Base-by-base conservation (phyloP, 768 basidiomycete species). In the Lactifluus piperatus region DNA sequence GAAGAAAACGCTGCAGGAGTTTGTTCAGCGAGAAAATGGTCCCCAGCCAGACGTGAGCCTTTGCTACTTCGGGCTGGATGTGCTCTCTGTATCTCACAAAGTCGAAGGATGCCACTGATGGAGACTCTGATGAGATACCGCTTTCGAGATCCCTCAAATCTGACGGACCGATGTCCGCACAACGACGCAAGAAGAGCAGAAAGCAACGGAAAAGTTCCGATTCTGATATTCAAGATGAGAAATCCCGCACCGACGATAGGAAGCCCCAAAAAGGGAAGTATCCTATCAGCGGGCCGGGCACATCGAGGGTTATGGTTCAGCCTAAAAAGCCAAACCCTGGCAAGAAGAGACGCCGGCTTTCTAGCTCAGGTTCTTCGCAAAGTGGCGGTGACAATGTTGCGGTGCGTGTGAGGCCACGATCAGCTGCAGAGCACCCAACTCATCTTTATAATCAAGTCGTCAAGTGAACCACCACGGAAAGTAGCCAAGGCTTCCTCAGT, bases 1-100 rank as follows among this genome's bases (percentile, higher is more conserved):
- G 56, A 10, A 58, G 59, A 47, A 67, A 64, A n/a, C 52, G 58
- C 34, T 67, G 62, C 48, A 64, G 57, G 54, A 68, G 65, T 61
- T 61, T 27, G 54, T 61, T 16, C 60, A 46, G 22, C 44, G 30
- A 34, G 50, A 61, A 32, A 61, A 61, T 26, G 50, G 32, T 18
- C 0, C 22, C 11, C 22, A 47, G 46, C 60, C 69, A 62, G 64
- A 70, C 6, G 26, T 51, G 36, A 44, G 63, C 20, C 7, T 22
- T 18, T 45, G 20, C 13, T 47, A 9, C 29, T 18, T 22, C 10
- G 13, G 24, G 22, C 13, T 22, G 24, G 18, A 24, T 30, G 22
- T 26, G n/a, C n/a, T 47, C 18, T 6, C 30, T 22, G 18, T 24
- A 37, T 45, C 55, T 61, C 55, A 56, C 49, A 27, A 63, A 7